Evolutionary conservation across 116 monocot species (phyloP).

Genomic region (Posidonia oceanica): DNA sequence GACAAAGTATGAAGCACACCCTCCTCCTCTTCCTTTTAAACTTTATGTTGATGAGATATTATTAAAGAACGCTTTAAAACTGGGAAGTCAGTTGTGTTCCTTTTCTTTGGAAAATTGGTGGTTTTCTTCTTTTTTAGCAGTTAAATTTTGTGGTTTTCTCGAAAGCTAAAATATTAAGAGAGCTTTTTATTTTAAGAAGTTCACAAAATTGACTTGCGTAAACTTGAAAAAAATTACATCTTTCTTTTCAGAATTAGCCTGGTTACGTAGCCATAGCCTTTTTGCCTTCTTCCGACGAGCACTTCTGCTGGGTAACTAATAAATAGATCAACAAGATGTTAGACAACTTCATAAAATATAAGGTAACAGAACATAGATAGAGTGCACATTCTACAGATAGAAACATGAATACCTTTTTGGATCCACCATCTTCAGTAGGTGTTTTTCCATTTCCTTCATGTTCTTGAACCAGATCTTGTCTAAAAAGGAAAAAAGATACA

Average conservation of each 20-base stretch:
- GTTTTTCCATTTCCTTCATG: neutral
- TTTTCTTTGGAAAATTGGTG: too few relatives aligned
- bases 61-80: too few relatives aligned
- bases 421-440: slow-evolving; percentile 1
- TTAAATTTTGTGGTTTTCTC: too few relatives aligned
- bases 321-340: neutral
- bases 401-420: slow-evolving; percentile 10
- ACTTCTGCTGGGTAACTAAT: slow-evolving; percentile 48
- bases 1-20: too few relatives aligned
- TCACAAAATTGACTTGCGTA: too few relatives aligned
- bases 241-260: slow-evolving; percentile 17
- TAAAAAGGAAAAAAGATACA: slow-evolving; percentile 6
- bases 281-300: slow-evolving; percentile 64
- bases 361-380: neutral
- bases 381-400: neutral
- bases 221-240: slow-evolving; percentile 13
- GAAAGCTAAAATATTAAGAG: too few relatives aligned
- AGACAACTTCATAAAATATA: neutral
- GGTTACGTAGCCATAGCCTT: slow-evolving; percentile 30
- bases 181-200: too few relatives aligned
- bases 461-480: neutral
- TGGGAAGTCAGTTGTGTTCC: too few relatives aligned
- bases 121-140: too few relatives aligned
- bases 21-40: too few relatives aligned
- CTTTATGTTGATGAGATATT: too few relatives aligned